phyloP scores from a whole-genome alignment of 2,329 filamentous ascomycete species.

The Fusarium sarcochroum region DNA sequence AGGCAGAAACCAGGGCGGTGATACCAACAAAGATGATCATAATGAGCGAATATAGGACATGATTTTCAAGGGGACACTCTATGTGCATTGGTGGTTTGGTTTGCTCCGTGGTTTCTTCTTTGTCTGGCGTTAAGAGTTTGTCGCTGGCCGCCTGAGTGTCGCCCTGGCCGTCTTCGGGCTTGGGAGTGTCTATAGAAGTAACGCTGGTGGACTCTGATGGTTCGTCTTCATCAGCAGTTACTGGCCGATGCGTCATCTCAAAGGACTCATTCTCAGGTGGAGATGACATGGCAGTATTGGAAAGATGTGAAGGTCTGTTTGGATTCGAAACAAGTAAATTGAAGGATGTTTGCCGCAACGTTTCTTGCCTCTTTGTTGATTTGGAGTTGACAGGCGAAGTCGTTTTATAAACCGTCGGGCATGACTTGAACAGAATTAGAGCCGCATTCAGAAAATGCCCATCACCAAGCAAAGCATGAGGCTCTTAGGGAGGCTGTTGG shows the following conservation, averaged over 20 bases:
- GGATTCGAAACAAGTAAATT: accelerated
- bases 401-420: conserved; percentile 1
- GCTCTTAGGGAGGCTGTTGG: not conserved
- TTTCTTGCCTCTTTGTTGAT: no score
- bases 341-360: not conserved
- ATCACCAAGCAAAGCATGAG: conserved; percentile 2
- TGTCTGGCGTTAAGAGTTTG: not conserved
- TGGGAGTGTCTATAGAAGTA: not conserved
- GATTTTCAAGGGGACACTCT: conserved; percentile 15
- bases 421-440: not conserved
- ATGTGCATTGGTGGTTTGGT: not conserved
- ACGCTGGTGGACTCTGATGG: not conserved
- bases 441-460: not conserved
- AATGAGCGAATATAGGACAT: conserved; percentile 32
- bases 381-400: no score
- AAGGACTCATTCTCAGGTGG: not conserved
- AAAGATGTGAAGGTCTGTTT: not conserved
- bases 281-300: not conserved
- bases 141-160: not conserved
- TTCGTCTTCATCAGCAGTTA: not conserved
- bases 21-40: conserved; percentile 2
- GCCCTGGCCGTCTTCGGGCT: not conserved
- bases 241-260: not conserved
- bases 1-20: not conserved
- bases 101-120: not conserved